Conservation (phyloP, 164 flowering plant species). For the Cinnamomum chago region DNA sequence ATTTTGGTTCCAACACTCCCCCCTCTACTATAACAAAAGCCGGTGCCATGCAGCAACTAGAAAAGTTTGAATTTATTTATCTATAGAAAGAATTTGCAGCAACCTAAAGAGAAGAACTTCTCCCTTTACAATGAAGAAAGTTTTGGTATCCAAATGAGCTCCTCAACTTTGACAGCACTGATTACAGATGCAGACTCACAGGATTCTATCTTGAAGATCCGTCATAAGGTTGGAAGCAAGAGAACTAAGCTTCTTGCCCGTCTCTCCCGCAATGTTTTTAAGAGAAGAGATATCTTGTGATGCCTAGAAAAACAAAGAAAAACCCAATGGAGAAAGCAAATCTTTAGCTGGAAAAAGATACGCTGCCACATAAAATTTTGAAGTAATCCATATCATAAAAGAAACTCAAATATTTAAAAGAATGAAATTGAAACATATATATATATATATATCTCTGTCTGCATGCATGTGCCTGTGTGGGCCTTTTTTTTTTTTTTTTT, state of each 20-base stretch:
- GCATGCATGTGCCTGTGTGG: too few relatives aligned
- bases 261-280: slow-evolving; percentile 93
- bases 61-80: slow-evolving; percentile 4
- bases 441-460: too few relatives aligned
- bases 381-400: background rate
- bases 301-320: slow-evolving; percentile 42
- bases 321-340: background rate
- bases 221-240: slow-evolving; percentile 69
- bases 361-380: background rate
- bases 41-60: background rate
- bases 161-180: background rate
- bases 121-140: background rate
- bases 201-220: slow-evolving; percentile 92
- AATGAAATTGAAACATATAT: too few relatives aligned
- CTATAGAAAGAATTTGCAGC: slow-evolving; percentile 3
- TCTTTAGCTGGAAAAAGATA: background rate
- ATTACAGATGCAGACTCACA: slow-evolving; percentile 28
- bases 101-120: background rate
- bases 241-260: slow-evolving; percentile 86
- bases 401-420: background rate
- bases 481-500: too few relatives aligned
- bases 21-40: background rate
- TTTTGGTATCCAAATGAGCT: slow-evolving; percentile 2
- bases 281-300: slow-evolving; percentile 85
- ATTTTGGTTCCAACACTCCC: background rate